phyloP scores from a whole-genome alignment of 495 filamentous ascomycete genomes.

The Penicillium taxi region DNA sequence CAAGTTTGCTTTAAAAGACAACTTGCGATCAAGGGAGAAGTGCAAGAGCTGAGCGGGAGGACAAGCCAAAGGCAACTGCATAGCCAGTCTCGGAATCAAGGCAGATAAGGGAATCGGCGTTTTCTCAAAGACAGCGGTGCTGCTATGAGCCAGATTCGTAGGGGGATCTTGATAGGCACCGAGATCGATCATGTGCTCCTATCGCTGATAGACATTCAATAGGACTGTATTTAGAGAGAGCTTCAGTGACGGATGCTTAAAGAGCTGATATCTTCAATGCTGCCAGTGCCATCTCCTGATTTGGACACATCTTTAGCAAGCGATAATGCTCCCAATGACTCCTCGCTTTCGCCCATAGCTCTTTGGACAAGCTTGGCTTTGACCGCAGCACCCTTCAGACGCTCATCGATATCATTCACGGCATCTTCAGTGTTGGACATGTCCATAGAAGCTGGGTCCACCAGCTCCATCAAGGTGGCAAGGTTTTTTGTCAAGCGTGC shows the following conservation, averaged over 20 bases:
- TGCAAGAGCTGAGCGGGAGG: too few species aligned
- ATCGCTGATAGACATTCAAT: too few species aligned
- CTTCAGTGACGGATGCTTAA: conserved; percentile 41
- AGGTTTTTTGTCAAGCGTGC: conserved; percentile 67
- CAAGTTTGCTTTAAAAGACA: too few species aligned
- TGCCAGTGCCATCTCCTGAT: conserved; percentile 40
- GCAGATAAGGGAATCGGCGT: neutral
- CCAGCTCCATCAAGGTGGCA: conserved; percentile 60
- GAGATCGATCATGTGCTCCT: too few species aligned
- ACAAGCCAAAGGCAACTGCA: neutral
- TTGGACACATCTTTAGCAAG: conserved; percentile 19
- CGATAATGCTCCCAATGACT: conserved; percentile 18
- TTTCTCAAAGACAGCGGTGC: too few species aligned
- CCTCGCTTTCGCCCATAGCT: conserved; percentile 51
- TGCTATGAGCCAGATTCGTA: too few species aligned
- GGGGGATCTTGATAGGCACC: too few species aligned
- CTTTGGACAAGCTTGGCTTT: conserved; percentile 76
- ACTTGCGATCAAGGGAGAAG: too few species aligned
- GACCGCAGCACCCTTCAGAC: conserved; percentile 68
- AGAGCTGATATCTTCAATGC: conserved; percentile 48
- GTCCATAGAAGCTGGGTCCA: conserved; percentile 68
- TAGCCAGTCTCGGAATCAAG: neutral
- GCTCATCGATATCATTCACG: conserved; percentile 77
- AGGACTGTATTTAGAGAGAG: neutral
- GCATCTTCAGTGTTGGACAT: conserved; percentile 76